Evolutionary conservation across 805 yeast species (phyloP).

Genomic region (Candida odintsovae): DNA sequence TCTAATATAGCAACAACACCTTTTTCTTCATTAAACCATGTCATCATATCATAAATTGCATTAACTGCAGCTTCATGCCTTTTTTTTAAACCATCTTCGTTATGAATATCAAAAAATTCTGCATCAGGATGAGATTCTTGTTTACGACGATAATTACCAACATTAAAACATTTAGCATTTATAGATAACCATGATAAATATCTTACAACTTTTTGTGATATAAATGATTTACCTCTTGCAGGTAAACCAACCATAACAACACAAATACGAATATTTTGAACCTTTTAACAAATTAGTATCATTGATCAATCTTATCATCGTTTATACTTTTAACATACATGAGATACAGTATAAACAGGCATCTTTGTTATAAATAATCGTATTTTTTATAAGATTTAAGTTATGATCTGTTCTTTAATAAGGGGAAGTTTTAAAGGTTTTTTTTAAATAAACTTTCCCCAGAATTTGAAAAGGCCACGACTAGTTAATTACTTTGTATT

Average conservation of each 20-base stretch:
- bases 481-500: no score
- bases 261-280: conserved; percentile 71
- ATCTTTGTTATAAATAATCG: no score
- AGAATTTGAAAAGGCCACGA: no score
- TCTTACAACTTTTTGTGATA: conserved; percentile 90
- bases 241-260: conserved; percentile 88
- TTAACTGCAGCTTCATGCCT: conserved; percentile 63
- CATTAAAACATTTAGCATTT: conserved; percentile 81
- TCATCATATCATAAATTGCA: conserved; percentile 76
- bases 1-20: conserved; percentile 92
- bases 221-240: conserved; percentile 90
- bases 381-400: no score
- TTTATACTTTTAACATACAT: conserved; percentile 24
- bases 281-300: conserved; percentile 22
- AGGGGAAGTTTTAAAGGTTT: no score
- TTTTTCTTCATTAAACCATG: conserved; percentile 74
- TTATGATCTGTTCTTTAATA: no score
- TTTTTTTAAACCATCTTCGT: conserved; percentile 55
- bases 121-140: conserved; percentile 62
- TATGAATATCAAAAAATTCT: conserved; percentile 66
- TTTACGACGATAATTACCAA: conserved; percentile 76
- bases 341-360: conserved; percentile 35
- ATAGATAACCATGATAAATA: conserved; percentile 91
- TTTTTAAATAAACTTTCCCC: no score
- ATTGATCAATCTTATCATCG: not conserved